Base-by-base conservation (phyloP, 2,329 filamentous ascomycete species). In the Neoscytalidium dimidiatum region DNA sequence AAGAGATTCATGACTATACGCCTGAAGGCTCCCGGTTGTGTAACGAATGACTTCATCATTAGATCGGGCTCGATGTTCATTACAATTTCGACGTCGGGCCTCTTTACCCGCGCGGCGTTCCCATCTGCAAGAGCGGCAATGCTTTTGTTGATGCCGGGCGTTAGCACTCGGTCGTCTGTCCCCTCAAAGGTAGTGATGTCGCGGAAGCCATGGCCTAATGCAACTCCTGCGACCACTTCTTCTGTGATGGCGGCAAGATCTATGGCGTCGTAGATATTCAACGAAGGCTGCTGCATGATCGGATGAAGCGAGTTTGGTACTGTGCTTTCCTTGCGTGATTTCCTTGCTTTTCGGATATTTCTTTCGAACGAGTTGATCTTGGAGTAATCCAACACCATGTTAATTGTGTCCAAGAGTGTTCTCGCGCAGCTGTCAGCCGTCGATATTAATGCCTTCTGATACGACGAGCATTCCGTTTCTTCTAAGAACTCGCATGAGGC, bases 221-320 rank as follows among this genome's bases (percentile, higher is more conserved):
- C 83, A 4, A 86, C 83, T 1, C 84, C 84, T 65, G 86, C 84
- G 4, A 84, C 79, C 0, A 84, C 84, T 67, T 86, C 84, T 70
- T 86, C 84, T 0, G 82, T 79, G 11, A 85, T 68, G 2, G 80
- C 73, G 17, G 80, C 78, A 0, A 85, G 70, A 64, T 84, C 79
- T 0, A 81, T 68, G 21, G 73, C 68, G 9, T 73, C 71, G 5
- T 74, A 74, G 33, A 75, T 66, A 62, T 74, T 70, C 67, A 80
- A 58, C 66, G 67, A 43, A 63, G 75, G 52, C 70, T 78, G 49
- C n/a, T 71, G 67, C 4, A 70, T 62, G 14, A 38, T 21, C 14
- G 60, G 43, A 64, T 69, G 35, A 3, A 57, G 1, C 23, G 58
- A 11, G n/a, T 67, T 67, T 71, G 72, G 1, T 70, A 66, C 21